Evolutionary conservation across 345 rosid genomes (phyloP), one percentile per base, ranked within the genome.

Genomic region (Cardamine resedifolia): DNA sequence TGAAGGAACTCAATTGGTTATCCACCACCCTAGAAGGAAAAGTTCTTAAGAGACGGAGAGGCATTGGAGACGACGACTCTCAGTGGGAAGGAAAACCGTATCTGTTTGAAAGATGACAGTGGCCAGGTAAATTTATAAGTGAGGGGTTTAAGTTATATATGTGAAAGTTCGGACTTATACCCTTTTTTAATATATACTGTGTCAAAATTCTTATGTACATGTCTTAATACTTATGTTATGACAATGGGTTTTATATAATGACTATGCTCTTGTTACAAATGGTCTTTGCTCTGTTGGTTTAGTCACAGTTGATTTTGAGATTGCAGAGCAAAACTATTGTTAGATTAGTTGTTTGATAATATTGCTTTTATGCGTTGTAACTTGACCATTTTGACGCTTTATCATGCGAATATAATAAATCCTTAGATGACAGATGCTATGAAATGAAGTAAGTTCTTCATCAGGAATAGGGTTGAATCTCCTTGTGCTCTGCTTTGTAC

Each of bases 11-110:
- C 88, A 95, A 41, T 68, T 80, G 83, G 89, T 90, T 80, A 81
- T 94, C 79, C 97, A 91, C 76, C 91, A 91, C 63, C 75, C 75
- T 50, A 89, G 90, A 82, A 89, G 91, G 83, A 86, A 88, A 82
- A 83, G 75, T 85, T 58, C 82, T 53, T 87, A 84, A 74, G 65
- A 16, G 5, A 2, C 18, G 41, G n/a, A n/a, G 31, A 68, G 45
- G 18, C 66, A 16, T 47, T 26, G 66, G 41, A 47, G 70, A 28
- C 0, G 44, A 18, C 7, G 64, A 59, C 66, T 57, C 26, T 34
- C 20, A 28, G 18, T 23, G n/a, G 73, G 73, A 60, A 59, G 56
- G 47, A 41, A 2, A 57, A 21, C 38, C 58, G 11, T 10, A 34
- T 50, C 14, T 74, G 68, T 74, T 39, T 59, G 38, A 60, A 39